Percentiles rank a stretch among this genome's conserved stretches.
Conservation (phyloP, 345 rosid species). For the Eucalyptus brandiana region DNA sequence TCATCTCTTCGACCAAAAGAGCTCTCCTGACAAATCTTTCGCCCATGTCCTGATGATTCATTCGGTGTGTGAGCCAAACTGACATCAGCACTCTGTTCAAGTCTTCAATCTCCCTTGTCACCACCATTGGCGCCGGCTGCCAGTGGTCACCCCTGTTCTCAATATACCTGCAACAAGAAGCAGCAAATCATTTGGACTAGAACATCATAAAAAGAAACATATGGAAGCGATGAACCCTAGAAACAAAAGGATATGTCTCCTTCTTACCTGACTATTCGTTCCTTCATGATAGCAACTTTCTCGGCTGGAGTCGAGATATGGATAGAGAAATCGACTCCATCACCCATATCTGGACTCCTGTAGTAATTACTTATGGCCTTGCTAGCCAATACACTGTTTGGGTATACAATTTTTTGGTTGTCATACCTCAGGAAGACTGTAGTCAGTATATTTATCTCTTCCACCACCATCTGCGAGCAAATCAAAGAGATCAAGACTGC, state of each 20-base stretch:
- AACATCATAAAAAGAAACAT: not conserved
- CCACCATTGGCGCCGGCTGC: conserved; percentile 11
- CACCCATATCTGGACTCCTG: conserved; percentile 36
- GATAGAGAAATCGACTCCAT: conserved; percentile 22
- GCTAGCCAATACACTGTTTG: conserved; percentile 20
- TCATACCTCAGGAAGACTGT: conserved; percentile 32
- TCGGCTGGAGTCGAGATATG: conserved; percentile 35
- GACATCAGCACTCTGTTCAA: conserved; percentile 30
- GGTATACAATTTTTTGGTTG: conserved; percentile 29
- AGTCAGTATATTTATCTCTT: conserved; percentile 41
- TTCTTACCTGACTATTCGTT: conserved; percentile 17
- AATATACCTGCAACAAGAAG: conserved; percentile 2
- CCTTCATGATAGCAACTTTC: conserved; percentile 22
- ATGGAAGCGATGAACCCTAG: not conserved
- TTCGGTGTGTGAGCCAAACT: conserved; percentile 4
- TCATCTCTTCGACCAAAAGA: conserved; percentile 57
- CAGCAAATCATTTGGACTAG: not conserved
- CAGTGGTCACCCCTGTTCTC: conserved; percentile 15
- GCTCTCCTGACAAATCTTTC: conserved; percentile 53
- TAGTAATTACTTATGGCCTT: conserved; percentile 32
- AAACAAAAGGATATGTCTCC: not conserved
- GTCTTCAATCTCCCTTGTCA: conserved; percentile 20
- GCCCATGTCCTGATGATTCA: conserved; percentile 31
- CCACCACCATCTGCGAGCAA: conserved; percentile 21
- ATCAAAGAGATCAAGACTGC: not conserved